These are phyloP conservation scores for Wilcoxina mikolae DNA, from an alignment of 495 filamentous ascomycete species.

Conservation along the genomic window DNA sequence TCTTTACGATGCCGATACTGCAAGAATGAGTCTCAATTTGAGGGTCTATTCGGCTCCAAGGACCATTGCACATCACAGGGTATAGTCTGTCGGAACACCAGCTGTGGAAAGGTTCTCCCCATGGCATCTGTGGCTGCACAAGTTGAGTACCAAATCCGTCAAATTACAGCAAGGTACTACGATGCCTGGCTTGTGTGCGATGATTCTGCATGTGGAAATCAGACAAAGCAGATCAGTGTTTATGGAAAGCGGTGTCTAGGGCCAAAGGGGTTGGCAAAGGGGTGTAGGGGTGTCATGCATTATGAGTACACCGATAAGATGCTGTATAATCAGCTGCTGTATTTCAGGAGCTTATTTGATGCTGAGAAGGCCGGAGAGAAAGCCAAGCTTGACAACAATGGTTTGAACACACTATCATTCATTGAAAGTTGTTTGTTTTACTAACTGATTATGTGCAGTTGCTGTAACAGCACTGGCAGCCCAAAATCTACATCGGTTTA, in stretches of 20 bases:
- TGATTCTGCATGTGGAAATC: slow-evolving; percentile 69
- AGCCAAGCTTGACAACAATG: slow-evolving; percentile 31
- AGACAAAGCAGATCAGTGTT: slow-evolving; percentile 81
- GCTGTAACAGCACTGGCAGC: slow-evolving; percentile 55
- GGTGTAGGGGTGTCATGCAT: slow-evolving; percentile 69
- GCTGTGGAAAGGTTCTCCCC: slow-evolving; percentile 48
- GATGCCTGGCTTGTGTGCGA: slow-evolving; percentile 83
- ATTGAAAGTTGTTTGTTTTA: no score
- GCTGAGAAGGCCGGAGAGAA: slow-evolving; percentile 61
- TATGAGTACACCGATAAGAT: slow-evolving; percentile 80
- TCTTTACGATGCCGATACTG: slow-evolving; percentile 67
- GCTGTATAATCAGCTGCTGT: slow-evolving; percentile 87
- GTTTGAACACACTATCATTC: slow-evolving; percentile 17
- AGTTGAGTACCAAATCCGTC: slow-evolving; percentile 67
- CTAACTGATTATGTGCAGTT: slow-evolving; percentile 38
- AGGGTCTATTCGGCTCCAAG: slow-evolving; percentile 48
- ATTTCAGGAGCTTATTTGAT: slow-evolving; percentile 74
- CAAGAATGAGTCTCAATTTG: slow-evolving; percentile 53
- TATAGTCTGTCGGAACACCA: slow-evolving; percentile 48
- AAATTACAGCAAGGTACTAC: slow-evolving; percentile 69
- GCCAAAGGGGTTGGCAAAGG: slow-evolving; percentile 61
- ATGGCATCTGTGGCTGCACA: slow-evolving; percentile 69
- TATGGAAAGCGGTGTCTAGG: slow-evolving; percentile 84
- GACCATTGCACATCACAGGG: slow-evolving; percentile 55
- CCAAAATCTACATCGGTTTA: slow-evolving; percentile 65